These are phyloP conservation scores for Microstroma glucosiphilum DNA, from an alignment of 1,284 basidiomycete species.

Conservation along the genomic window DNA sequence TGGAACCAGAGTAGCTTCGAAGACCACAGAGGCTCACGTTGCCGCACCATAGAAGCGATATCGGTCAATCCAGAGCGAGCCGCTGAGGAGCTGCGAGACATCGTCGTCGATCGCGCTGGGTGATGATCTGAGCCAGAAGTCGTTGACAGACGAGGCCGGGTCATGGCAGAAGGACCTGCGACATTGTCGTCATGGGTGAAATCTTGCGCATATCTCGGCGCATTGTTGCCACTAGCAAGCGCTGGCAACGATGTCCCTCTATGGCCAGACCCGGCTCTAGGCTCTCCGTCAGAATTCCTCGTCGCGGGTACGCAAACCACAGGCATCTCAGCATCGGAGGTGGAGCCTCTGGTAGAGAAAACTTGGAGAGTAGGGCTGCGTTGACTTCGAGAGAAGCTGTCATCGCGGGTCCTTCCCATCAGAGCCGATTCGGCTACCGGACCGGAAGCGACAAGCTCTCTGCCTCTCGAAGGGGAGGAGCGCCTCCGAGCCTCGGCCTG, in stretches of 20 bases:
- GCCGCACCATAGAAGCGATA: background rate
- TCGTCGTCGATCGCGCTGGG: background rate
- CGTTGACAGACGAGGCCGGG: conserved; percentile 21
- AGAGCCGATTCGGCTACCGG: no score
- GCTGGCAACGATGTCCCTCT: background rate
- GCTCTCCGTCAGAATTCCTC: background rate
- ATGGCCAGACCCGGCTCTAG: background rate
- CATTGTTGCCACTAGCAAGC: background rate
- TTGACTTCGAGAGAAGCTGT: background rate
- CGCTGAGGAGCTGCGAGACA: background rate
- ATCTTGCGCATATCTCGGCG: background rate
- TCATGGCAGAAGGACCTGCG: conserved; percentile 25
- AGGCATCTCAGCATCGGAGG: background rate
- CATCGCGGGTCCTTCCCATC: background rate
- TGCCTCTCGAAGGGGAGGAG: no score
- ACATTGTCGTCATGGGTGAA: no score
- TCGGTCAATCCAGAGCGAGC: background rate
- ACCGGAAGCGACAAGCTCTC: no score
- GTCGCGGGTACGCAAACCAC: background rate
- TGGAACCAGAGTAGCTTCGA: conserved; percentile 26
- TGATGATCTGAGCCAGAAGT: background rate
- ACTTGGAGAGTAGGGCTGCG: background rate
- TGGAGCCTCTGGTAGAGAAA: background rate
- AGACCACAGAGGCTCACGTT: background rate
- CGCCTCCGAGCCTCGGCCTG: background rate